Evolutionary conservation across 176 grass and related monocot species (phyloP).

Genomic region (Themeda triandra): DNA sequence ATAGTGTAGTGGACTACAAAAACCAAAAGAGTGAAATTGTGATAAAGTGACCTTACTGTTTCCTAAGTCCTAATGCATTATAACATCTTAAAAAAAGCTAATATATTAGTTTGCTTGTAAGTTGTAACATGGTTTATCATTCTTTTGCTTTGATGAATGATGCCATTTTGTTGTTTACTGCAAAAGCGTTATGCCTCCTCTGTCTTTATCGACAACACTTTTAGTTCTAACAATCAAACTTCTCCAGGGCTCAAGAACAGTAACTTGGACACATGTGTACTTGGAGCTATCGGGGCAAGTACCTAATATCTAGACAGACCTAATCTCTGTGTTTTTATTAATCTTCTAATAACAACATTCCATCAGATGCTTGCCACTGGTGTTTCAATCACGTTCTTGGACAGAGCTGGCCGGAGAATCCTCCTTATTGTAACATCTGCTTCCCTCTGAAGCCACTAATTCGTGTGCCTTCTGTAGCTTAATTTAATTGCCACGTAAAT

Average conservation of each 20-base stretch:
- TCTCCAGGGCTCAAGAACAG: conserved; percentile 81
- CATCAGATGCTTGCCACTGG: conserved; percentile 77
- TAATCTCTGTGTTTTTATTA: not conserved
- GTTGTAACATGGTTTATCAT: not conserved
- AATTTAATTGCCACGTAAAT: conserved; percentile 31
- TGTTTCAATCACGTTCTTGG: conserved; percentile 84
- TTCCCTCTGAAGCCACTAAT: not conserved
- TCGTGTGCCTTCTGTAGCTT: not conserved
- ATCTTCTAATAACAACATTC: conserved; percentile 19
- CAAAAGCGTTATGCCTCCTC: not conserved
- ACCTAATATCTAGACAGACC: not conserved
- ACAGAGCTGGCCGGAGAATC: conserved; percentile 86
- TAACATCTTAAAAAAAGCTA: not conserved
- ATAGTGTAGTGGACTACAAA: not conserved
- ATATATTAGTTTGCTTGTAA: not conserved
- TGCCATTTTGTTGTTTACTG: not conserved
- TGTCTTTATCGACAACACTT: not conserved
- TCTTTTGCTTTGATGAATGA: not conserved
- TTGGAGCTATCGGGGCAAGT: conserved; percentile 88
- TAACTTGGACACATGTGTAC: conserved; percentile 79
- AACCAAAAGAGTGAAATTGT: not conserved
- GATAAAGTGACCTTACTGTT: not conserved
- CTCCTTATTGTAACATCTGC: conserved; percentile 69
- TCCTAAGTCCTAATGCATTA: not conserved
- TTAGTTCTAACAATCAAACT: conserved; percentile 6